Conservation (phyloP, 148 eudicot genomes). For the Tetragonia tetragonoides region DNA sequence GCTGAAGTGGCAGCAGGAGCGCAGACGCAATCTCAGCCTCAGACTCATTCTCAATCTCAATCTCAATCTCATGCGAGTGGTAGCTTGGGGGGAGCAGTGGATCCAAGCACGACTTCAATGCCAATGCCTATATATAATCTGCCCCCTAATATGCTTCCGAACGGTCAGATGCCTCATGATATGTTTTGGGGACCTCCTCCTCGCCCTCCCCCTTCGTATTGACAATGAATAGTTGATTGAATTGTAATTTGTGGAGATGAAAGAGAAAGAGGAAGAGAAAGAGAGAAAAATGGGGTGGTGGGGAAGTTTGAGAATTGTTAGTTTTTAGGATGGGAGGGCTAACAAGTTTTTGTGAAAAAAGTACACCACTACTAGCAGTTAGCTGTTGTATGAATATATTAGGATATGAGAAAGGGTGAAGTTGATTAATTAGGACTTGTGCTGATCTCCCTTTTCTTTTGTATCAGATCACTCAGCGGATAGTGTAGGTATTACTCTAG, state of each 20-base stretch:
- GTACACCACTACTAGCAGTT: neutral
- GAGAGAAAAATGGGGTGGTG: neutral
- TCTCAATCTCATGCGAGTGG: slow-evolving; percentile 31
- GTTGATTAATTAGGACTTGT: slow-evolving; percentile 1
- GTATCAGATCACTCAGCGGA: neutral
- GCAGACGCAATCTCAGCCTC: too few relatives aligned
- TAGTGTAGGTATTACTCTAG: slow-evolving; percentile 1
- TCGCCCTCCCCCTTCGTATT: slow-evolving; percentile 40
- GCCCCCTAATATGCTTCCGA: slow-evolving; percentile 42
- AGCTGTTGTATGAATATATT: slow-evolving; percentile 20
- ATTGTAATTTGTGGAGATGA: too few relatives aligned
- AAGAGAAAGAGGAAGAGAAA: neutral
- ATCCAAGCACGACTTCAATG: slow-evolving; percentile 26
- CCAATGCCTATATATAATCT: slow-evolving; percentile 42
- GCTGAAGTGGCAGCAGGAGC: slow-evolving; percentile 23
- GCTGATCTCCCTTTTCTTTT: neutral
- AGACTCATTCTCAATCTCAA: too few relatives aligned
- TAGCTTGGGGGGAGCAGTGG: neutral
- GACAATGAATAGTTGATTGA: neutral
- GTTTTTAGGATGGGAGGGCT: slow-evolving; percentile 5
- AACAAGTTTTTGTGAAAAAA: slow-evolving; percentile 5
- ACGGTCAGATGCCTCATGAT: slow-evolving; percentile 54
- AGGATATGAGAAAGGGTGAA: neutral
- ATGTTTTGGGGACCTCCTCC: slow-evolving; percentile 50
- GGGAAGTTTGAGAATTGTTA: slow-evolving; percentile 5